Evolutionary conservation across 139 green algal genomes (phyloP).

Genomic region (Yamagishiella unicocca): DNA sequence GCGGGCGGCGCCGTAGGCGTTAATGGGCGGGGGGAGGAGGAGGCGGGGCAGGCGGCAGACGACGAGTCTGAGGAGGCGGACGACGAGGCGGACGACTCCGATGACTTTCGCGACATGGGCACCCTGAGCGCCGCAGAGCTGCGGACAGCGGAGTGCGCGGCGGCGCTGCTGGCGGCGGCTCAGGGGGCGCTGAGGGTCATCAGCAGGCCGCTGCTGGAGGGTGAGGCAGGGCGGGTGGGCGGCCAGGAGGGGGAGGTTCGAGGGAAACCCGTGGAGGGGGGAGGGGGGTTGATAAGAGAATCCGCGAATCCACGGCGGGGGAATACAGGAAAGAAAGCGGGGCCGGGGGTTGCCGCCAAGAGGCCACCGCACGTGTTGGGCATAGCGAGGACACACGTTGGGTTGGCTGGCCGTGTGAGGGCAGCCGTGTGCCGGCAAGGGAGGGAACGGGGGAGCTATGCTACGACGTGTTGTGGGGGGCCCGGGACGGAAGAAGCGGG

Average conservation of each 20-base stretch:
- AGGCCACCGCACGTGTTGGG: not conserved
- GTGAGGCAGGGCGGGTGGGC: not conserved
- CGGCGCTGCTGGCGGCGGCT: slow-evolving; percentile 27
- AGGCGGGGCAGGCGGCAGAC: not conserved
- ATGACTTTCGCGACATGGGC: slow-evolving; percentile 44
- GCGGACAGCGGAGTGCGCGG: not conserved
- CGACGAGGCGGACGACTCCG: not conserved
- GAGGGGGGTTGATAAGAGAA: not conserved
- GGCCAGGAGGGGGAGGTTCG: not conserved
- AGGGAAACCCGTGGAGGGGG: not conserved
- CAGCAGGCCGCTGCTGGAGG: slow-evolving; percentile 36
- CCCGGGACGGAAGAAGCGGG: not conserved
- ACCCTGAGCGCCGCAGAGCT: slow-evolving; percentile 6
- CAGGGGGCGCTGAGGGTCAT: not conserved
- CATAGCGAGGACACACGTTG: too few species aligned
- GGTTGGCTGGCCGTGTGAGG: too few species aligned
- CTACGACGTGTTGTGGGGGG: too few species aligned
- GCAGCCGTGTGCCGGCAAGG: too few species aligned
- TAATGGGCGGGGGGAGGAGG: not conserved
- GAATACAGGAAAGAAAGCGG: not conserved
- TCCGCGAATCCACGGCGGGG: too few species aligned
- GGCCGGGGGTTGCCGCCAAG: not conserved
- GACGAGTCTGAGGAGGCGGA: not conserved
- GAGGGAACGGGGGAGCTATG: not conserved
- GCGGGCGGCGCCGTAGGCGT: not conserved